phyloP scores from a whole-genome alignment of 2,329 filamentous ascomycete genomes.

The Diaporthe citriasiana region DNA sequence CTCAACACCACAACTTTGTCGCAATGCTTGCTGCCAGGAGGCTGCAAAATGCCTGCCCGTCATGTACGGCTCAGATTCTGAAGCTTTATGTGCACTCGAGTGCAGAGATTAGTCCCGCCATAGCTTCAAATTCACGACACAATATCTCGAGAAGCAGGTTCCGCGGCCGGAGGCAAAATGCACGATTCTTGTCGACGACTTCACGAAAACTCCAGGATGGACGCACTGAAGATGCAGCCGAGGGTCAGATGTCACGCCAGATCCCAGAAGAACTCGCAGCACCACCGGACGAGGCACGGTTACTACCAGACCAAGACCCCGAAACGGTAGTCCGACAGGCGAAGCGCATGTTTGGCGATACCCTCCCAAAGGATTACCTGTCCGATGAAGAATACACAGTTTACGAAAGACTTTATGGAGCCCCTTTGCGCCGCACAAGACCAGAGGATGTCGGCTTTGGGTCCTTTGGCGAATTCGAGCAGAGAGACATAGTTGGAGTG shows the following conservation, averaged over 20 bases:
- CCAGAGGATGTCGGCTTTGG: slow-evolving; percentile 70
- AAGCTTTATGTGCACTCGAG: slow-evolving; percentile 55
- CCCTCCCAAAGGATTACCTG: slow-evolving; percentile 79
- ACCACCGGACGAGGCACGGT: background rate
- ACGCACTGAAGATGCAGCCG: background rate
- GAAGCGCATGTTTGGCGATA: slow-evolving; percentile 82
- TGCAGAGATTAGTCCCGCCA: slow-evolving; percentile 42
- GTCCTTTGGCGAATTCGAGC: slow-evolving; percentile 44
- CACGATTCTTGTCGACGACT: slow-evolving; percentile 39
- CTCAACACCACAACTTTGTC: slow-evolving; percentile 22
- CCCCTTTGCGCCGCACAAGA: slow-evolving; percentile 74
- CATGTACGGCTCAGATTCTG: slow-evolving; percentile 55
- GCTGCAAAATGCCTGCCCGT: slow-evolving; percentile 54
- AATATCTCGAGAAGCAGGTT: slow-evolving; percentile 29
- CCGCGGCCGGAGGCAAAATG: slow-evolving; percentile 28
- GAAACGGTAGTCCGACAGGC: slow-evolving; percentile 79
- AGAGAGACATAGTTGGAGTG: slow-evolving; percentile 43
- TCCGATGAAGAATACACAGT: slow-evolving; percentile 78
- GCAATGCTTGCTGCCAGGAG: slow-evolving; percentile 57
- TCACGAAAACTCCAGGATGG: slow-evolving; percentile 18
- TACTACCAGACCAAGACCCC: slow-evolving; percentile 53
- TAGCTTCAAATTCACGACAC: slow-evolving; percentile 29
- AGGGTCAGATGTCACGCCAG: background rate
- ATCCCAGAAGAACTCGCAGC: slow-evolving; percentile 20
- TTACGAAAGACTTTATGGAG: slow-evolving; percentile 86